Percentiles rank a stretch among this genome's conserved stretches.
Conservation (phyloP, 1,284 basidiomycete species). For the Heterobasidion occidentale region DNA sequence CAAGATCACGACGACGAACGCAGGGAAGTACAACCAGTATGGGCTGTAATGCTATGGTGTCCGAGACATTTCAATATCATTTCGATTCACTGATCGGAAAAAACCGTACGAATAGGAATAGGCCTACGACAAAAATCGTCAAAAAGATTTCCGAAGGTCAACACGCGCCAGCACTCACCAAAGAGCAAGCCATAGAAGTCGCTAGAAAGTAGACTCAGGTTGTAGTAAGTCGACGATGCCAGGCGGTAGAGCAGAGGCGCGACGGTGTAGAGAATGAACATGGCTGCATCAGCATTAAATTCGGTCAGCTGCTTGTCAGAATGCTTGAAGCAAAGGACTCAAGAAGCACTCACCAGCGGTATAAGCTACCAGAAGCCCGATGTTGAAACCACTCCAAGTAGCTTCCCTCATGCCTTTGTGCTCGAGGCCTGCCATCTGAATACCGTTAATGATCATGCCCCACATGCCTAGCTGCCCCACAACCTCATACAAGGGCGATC, state of each 20-base stretch:
- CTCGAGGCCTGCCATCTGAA: constrained; percentile 71
- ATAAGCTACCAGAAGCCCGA: constrained; percentile 28
- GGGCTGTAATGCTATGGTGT: constrained; percentile 58
- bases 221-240: constrained; percentile 78
- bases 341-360: background rate
- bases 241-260: constrained; percentile 80
- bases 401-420: constrained; percentile 55
- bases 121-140: constrained; percentile 28
- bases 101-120: constrained; percentile 59
- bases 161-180: constrained; percentile 31
- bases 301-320: background rate
- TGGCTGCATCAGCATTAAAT: constrained; percentile 31
- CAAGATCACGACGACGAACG: constrained; percentile 60
- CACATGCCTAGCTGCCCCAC: constrained; percentile 82
- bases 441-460: constrained; percentile 72
- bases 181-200: constrained; percentile 84
- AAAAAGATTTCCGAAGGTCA: background rate
- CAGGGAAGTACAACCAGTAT: constrained; percentile 79
- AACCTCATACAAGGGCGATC: constrained; percentile 76
- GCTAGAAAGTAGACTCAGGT: constrained; percentile 73
- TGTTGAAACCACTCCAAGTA: constrained; percentile 64
- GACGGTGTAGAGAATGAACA: constrained; percentile 79
- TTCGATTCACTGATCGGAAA: background rate
- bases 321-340: constrained; percentile 9
- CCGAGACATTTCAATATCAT: constrained; percentile 1